Evolutionary conservation across 2,329 filamentous ascomycete species (phyloP), one percentile per base, ranked within the genome.

Genomic region (Ophiostoma pallidulum): DNA sequence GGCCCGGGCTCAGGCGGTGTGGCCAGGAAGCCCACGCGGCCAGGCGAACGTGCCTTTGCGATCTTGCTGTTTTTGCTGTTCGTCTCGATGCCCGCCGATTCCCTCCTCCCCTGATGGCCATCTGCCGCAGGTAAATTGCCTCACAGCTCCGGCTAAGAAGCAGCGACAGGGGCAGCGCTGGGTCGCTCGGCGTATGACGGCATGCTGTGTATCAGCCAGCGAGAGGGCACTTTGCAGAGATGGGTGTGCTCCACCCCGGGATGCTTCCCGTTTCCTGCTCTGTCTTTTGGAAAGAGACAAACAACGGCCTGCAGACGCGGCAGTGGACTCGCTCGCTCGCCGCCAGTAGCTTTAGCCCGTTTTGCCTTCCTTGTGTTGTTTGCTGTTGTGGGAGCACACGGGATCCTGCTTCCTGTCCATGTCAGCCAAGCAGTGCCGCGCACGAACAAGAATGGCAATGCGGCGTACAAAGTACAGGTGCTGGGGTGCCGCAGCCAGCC

Each of bases 161-260:
- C 24, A 45, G 28, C 20, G 22, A 32, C 20, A 4, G 35, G 47
- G 36, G 37, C 35, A 49, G 28, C 26, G 47, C 28, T 32, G 37
- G 10, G 41, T 33, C 35, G 28, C 47, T 49, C 47, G 47, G 47
- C 37, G 47, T 49, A 45, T 49, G 41, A 49, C 47, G 47, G 42
- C 47, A 46, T 49, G 32, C 8, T 41, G 36, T 49, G 47, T 32
- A n/a, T 41, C 32, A 36, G 28, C 24, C 31, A 41, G 37, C 37
- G 29, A 41, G 31, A 41, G 47, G 24, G 38, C 32, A 29, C n/a
- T 44, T 22, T 35, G 39, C 28, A 43, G n/a, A n/a, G 7, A 33
- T 29, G n/a, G n/a, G n/a, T n/a, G n/a, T n/a, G 35, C 36, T 40
- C 43, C 43, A 46, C 36, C 18, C 44, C 29, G 26, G 43, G 22